A percentile compares a stretch with the other conserved stretches of the same genome.
These are phyloP conservation scores for Bruguiera sexangula DNA, from an alignment of 345 rosid genomes.

Conservation along the genomic window DNA sequence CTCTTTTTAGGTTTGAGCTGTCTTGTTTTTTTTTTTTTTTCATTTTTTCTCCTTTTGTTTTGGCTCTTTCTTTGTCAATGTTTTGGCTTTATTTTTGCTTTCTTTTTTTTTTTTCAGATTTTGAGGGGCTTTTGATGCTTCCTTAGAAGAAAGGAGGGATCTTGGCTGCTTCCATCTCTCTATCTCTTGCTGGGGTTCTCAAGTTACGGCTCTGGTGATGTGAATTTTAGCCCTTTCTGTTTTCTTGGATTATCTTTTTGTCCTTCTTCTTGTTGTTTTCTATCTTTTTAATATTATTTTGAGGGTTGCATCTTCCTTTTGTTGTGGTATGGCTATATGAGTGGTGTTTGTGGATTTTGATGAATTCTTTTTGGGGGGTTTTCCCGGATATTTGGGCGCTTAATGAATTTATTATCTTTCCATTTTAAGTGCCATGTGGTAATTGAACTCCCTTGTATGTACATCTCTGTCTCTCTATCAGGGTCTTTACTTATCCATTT, in stretches of 20 bases:
- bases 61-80: neutral
- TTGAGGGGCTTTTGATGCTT: slow-evolving; percentile 3
- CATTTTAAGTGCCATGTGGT: neutral
- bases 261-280: neutral
- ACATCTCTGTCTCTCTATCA: neutral
- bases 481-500: neutral
- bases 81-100: neutral
- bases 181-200: neutral
- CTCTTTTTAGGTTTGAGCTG: neutral
- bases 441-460: neutral
- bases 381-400: neutral
- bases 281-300: neutral
- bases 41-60: neutral
- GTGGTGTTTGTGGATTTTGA: neutral
- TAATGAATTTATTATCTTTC: neutral
- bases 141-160: neutral
- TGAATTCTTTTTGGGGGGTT: neutral
- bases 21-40: neutral
- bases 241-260: neutral
- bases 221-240: neutral
- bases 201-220: neutral
- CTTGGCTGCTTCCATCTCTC: neutral
- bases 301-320: neutral
- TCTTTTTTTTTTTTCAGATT: neutral
- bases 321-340: neutral